Conservation (phyloP, 345 rosid species). For the Arabis hirsuta region DNA sequence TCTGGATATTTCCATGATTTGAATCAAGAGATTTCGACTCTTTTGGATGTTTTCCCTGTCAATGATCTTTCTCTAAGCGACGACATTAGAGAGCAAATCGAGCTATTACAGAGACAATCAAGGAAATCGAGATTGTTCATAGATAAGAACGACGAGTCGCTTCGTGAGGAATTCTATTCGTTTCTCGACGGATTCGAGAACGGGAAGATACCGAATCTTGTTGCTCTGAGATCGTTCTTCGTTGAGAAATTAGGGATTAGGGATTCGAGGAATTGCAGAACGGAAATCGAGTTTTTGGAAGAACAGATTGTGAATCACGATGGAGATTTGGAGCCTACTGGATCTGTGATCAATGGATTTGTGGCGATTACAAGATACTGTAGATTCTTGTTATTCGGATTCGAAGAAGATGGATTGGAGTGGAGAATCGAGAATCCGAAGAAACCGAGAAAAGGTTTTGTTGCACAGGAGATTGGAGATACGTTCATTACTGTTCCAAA, state of each 20-base stretch:
- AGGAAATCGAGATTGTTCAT: constrained; percentile 57
- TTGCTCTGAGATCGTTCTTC: constrained; percentile 58
- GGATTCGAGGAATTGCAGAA: constrained; percentile 65
- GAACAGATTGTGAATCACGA: constrained; percentile 87
- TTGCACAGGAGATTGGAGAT: constrained; percentile 71
- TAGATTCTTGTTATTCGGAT: constrained; percentile 79
- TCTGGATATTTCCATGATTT: constrained; percentile 95
- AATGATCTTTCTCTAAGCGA: constrained; percentile 61
- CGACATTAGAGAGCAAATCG: constrained; percentile 82
- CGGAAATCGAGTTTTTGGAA: constrained; percentile 85
- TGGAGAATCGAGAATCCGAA: constrained; percentile 52
- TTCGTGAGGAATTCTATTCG: constrained; percentile 56
- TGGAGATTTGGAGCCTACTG: constrained; percentile 84
- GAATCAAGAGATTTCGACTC: constrained; percentile 86
- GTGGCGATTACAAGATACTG: constrained; percentile 79
- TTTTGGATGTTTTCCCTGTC: constrained; percentile 84
- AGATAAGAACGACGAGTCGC: constrained; percentile 72
- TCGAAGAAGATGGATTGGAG: constrained; percentile 61
- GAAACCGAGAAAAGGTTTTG: constrained; percentile 65
- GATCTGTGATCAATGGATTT: constrained; percentile 79
- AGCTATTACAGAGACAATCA: constrained; percentile 68
- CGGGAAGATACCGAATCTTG: constrained; percentile 55
- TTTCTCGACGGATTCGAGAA: constrained; percentile 74
- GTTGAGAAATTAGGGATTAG: constrained; percentile 61
- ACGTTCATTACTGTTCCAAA: constrained; percentile 69